Conservation (phyloP, 352 stramenopile genomes). For the Phytopythium sindhum region DNA sequence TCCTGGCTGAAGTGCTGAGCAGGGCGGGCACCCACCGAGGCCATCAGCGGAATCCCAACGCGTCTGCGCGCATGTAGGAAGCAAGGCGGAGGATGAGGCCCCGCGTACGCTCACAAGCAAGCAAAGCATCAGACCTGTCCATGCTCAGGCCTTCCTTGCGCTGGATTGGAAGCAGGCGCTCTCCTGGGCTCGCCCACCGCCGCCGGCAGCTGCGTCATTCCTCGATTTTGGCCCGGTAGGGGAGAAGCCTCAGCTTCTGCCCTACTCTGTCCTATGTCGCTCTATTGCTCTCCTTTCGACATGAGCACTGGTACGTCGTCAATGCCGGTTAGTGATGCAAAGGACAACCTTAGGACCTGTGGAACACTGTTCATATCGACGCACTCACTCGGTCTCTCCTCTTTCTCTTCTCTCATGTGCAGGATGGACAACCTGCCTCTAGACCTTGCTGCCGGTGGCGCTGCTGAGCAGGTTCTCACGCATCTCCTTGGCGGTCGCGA, state of each 20-base stretch:
- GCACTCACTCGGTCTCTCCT: neutral
- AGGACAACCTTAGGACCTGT: neutral
- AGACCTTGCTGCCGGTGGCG: constrained; percentile 14
- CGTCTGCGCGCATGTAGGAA: neutral
- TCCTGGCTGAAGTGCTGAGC: neutral
- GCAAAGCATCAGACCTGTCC: neutral
- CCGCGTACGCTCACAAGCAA: neutral
- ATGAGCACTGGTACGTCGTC: neutral
- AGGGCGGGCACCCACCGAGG: neutral
- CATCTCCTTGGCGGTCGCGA: constrained; percentile 21
- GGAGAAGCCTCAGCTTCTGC: neutral
- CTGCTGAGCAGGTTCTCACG: constrained; percentile 37
- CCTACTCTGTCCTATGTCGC: neutral
- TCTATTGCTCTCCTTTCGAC: neutral
- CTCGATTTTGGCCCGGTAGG: neutral
- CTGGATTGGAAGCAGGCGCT: neutral
- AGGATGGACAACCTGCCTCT: neutral
- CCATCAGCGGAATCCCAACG: neutral
- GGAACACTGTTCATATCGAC: neutral
- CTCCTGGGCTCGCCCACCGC: neutral
- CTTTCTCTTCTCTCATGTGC: neutral
- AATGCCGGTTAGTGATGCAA: no score
- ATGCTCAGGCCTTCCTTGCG: neutral
- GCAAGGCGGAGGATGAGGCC: neutral
- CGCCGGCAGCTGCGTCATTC: neutral